Evolutionary conservation across 202 grass and related monocot species (phyloP), one percentile per base, ranked within the genome.

Genomic region (Setaria italica): DNA sequence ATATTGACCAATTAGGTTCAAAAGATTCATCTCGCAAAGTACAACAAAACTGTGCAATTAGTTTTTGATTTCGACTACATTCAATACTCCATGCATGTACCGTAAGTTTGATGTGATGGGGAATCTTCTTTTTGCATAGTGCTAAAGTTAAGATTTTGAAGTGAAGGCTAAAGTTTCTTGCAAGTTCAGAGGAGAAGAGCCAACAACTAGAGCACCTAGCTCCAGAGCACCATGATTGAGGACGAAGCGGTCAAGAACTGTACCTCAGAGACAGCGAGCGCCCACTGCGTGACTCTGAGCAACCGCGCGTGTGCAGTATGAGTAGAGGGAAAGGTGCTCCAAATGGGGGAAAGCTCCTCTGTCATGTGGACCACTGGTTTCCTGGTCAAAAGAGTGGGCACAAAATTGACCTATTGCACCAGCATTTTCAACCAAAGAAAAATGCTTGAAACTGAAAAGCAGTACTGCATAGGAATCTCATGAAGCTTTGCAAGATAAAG

Each of bases 141-240:
- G n/a, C n/a, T n/a, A n/a, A n/a, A n/a, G n/a, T n/a, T n/a, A n/a
- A n/a, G n/a, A n/a, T n/a, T n/a, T n/a, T n/a, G n/a, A n/a, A n/a
- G n/a, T n/a, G n/a, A n/a, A n/a, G n/a, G n/a, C n/a, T n/a, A n/a
- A n/a, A 37, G 51, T 56, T 25, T 41, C 13, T 76, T 72, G 67
- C 29, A n/a, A 45, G 5, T 72, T 72, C 37, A 71, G 16, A 63
- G 35, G 19, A 62, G n/a, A 30, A 29, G 20, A 51, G 7, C 6
- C n/a, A 58, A 1, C 72, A 77, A 21, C 46, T 50, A 70, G 21
- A 77, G 20, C 57, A 50, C 19, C 25, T 47, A 67, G 75, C 7
- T 33, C 81, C 50, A 86, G 39, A 41, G 63, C 56, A 39, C 42
- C 83, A 86, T 82, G 84, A 79, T 90, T 90, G 55, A 49, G 76